Percentiles rank a stretch among this genome's conserved stretches.
Evolutionary conservation across 768 basidiomycete genomes (phyloP).

Genomic region (Cubamyces sp.): DNA sequence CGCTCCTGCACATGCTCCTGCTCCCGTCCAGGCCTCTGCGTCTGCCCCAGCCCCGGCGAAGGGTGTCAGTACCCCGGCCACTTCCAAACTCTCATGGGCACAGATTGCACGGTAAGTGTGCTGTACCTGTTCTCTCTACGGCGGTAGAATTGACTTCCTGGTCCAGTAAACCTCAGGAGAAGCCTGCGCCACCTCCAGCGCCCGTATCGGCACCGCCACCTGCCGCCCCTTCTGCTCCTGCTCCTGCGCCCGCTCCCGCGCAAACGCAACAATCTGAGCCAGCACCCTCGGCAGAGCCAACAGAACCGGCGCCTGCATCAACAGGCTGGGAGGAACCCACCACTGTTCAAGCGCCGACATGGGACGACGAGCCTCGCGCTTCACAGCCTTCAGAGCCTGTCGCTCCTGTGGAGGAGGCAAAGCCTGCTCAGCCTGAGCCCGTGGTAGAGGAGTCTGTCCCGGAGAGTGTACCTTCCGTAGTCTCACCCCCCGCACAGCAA

Average conservation of each 20-base stretch:
- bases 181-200: slow-evolving; percentile 51
- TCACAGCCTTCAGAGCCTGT: slow-evolving; percentile 29
- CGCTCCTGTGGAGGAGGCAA: slow-evolving; percentile 24
- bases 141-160: slow-evolving; percentile 10
- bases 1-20: slow-evolving; percentile 25
- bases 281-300: slow-evolving; percentile 25
- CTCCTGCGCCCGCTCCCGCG: slow-evolving; percentile 37
- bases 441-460: slow-evolving; percentile 61
- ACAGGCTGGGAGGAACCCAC: slow-evolving; percentile 43
- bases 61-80: slow-evolving; percentile 61
- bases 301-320: slow-evolving; percentile 18
- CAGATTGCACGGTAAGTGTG: slow-evolving; percentile 72
- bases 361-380: slow-evolving; percentile 41
- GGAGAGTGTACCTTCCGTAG: slow-evolving; percentile 15
- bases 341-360: slow-evolving; percentile 40
- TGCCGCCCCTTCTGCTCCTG: slow-evolving; percentile 29
- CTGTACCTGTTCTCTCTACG: neutral
- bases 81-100: slow-evolving; percentile 84
- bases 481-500: slow-evolving; percentile 11
- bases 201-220: slow-evolving; percentile 30
- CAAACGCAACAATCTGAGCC: slow-evolving; percentile 34
- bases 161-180: slow-evolving; percentile 62
- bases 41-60: slow-evolving; percentile 29
- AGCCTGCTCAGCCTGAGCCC: slow-evolving; percentile 21
- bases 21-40: slow-evolving; percentile 34